Base-by-base conservation (phyloP, 805 yeast genomes). In the Lachancea waltii region DNA sequence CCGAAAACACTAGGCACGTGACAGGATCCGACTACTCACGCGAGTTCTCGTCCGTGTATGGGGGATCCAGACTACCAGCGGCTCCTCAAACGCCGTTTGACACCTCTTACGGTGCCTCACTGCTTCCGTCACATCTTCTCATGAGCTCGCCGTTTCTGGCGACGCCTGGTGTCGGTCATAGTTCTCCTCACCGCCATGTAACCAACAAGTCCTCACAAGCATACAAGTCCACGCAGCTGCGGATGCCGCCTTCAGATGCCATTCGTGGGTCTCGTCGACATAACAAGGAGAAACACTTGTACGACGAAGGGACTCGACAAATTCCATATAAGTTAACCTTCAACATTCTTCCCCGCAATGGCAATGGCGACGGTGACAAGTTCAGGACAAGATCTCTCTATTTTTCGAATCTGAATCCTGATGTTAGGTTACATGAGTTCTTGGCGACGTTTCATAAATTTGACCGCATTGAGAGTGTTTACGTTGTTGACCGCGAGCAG, bases 391-490 rank as follows among this genome's bases (percentile, higher is more conserved):
- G 62, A 23, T 58, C 63, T 7, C 29, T 58, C 28, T 44, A 57
- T 13, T 49, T 58, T 24, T 51, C 53, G 31, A 56, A 58, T 29
- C 44, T 58, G 13, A 45, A 46, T 38, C 36, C 43, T 18, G 43
- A 51, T 5, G 42, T 54, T 5, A 42, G 43, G 23, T 22, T 56
- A 5, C 51, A 52, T 30, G 38, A 44, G 11, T 55, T 58, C 38
- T 45, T 51, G 11, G 36, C 76, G 30, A 68, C 73, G 32, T 56
- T 62, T 22, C 65, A 79, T 7, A 73, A 72, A 30, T 67, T 54
- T 51, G 85, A 83, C 3, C 82, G 85, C 1, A 67, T 81, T 24
- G 87, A 81, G 54, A 73, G 73, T 48, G 67, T 77, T 43, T 67
- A 69, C 38, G 53, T 73, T 41, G 42, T 52, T 14, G 25, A 30